Conservation (phyloP, 2,329 filamentous ascomycete genomes). For the Calonectria multiphialidica region DNA sequence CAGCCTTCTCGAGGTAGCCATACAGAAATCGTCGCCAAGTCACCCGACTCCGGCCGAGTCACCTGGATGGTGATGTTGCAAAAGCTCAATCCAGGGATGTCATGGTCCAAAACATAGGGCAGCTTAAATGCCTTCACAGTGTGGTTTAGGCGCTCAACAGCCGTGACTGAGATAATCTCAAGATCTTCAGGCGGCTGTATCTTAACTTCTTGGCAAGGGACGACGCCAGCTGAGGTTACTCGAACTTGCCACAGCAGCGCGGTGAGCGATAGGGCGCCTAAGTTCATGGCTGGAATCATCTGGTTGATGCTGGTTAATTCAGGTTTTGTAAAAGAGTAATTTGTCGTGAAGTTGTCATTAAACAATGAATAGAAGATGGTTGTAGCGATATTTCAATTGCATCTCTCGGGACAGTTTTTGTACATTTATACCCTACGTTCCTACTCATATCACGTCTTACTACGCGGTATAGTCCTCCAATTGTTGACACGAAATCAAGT, state of each 20-base stretch:
- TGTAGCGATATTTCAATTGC: too few species aligned
- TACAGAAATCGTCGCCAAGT: neutral
- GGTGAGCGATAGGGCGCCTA: neutral
- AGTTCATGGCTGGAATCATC: too few species aligned
- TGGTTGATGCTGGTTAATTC: too few species aligned
- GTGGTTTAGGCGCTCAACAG: neutral
- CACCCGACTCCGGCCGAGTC: neutral
- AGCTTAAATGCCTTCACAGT: neutral
- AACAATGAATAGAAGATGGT: too few species aligned
- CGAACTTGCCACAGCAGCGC: neutral
- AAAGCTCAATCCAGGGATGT: neutral
- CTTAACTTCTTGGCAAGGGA: neutral
- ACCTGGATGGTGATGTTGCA: slow-evolving; percentile 16
- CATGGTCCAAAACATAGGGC: neutral
- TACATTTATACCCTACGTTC: too few species aligned
- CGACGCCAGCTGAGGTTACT: neutral
- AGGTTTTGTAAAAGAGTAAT: too few species aligned
- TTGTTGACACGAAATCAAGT: too few species aligned
- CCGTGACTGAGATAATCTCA: neutral
- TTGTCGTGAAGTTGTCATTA: too few species aligned
- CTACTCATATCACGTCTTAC: too few species aligned
- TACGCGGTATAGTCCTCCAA: too few species aligned
- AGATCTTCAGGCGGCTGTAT: neutral
- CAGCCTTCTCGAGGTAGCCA: slow-evolving; percentile 16
- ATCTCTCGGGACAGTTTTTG: too few species aligned